Conservation (phyloP, 495 filamentous ascomycete species). For the Talaromyces adpressus region DNA sequence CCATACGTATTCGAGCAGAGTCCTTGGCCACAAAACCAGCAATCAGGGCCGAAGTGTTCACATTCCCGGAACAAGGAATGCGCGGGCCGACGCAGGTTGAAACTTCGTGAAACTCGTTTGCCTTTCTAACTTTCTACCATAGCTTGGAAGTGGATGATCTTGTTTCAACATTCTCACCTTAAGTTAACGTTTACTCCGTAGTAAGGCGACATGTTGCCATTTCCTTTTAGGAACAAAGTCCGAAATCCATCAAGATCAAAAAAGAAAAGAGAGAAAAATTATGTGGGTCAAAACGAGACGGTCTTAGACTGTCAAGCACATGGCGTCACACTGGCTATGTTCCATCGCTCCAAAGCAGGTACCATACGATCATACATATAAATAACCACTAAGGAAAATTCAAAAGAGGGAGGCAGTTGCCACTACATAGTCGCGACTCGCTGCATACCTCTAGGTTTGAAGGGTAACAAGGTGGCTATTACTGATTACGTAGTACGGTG, state of each 20-base stretch:
- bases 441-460: background rate
- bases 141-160: background rate
- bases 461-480: background rate
- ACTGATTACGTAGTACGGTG: background rate
- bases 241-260: background rate
- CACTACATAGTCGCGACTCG: background rate
- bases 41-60: background rate
- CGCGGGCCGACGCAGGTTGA: background rate
- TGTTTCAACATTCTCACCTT: background rate
- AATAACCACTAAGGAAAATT: background rate
- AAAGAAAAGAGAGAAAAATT: background rate
- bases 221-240: background rate
- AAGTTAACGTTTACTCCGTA: too few relatives aligned
- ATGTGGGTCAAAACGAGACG: background rate
- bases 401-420: background rate
- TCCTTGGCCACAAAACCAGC: background rate
- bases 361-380: background rate
- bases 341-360: background rate
- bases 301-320: constrained; percentile 3
- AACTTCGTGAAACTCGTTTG: background rate
- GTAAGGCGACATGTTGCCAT: background rate
- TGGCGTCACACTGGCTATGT: constrained; percentile 2
- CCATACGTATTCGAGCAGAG: background rate
- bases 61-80: background rate
- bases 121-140: background rate